These are phyloP conservation scores for Corylus americana DNA, from an alignment of 306 rosid genomes.

Conservation along the genomic window DNA sequence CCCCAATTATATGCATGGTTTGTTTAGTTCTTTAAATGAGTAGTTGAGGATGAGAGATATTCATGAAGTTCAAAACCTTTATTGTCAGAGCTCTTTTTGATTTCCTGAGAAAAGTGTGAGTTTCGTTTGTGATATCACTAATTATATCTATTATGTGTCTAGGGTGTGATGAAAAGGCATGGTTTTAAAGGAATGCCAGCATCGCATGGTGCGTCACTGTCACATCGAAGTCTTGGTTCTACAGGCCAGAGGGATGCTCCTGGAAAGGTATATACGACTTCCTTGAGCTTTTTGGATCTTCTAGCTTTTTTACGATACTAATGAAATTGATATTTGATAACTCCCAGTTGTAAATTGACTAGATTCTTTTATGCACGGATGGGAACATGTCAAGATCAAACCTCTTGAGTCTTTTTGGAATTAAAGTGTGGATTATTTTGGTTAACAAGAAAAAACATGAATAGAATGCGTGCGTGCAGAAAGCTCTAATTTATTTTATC, in stretches of 20 bases:
- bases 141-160: constrained; percentile 27
- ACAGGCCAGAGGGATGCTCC: constrained; percentile 68
- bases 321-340: neutral
- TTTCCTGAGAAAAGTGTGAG: neutral
- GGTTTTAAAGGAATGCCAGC: constrained; percentile 64
- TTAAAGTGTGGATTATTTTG: neutral
- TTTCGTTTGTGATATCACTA: neutral
- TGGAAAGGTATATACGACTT: constrained; percentile 61
- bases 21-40: neutral
- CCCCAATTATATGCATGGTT: neutral
- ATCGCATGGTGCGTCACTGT: constrained; percentile 68
- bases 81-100: neutral
- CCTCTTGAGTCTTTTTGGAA: neutral
- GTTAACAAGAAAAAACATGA: neutral
- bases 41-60: neutral
- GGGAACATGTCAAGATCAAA: neutral
- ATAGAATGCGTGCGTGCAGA: neutral
- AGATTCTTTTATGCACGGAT: neutral
- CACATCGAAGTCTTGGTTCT: constrained; percentile 73
- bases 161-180: constrained; percentile 79
- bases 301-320: neutral
- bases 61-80: constrained; percentile 1
- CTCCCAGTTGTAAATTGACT: neutral
- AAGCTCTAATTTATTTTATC: neutral
- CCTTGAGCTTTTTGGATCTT: neutral